Conservation (phyloP, 306 rosid species). For the Trichosanthes truncata region DNA sequence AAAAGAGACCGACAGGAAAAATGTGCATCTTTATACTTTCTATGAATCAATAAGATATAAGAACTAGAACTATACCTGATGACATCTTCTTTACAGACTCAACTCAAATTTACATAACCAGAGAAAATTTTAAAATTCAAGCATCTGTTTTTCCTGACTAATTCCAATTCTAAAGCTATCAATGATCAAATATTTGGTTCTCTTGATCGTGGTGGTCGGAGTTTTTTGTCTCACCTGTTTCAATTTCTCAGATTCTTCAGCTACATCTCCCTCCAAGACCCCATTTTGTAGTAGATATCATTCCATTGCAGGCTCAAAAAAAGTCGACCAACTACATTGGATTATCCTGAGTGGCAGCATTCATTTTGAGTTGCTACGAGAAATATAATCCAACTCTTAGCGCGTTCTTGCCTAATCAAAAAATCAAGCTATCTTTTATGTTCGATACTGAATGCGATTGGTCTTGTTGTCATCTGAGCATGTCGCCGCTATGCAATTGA, state of each 20-base stretch:
- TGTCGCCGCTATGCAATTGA: constrained; percentile 47
- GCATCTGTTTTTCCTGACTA: not conserved
- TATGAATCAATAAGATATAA: not conserved
- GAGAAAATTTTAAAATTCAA: not conserved
- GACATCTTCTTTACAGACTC: not conserved
- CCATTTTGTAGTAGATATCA: not conserved
- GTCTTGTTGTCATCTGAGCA: constrained; percentile 63
- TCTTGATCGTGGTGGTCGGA: not conserved
- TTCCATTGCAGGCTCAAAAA: not conserved
- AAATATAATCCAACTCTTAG: not conserved
- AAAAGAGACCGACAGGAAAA: not conserved
- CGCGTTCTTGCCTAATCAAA: not conserved
- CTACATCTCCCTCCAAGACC: not conserved
- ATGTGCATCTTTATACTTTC: not conserved
- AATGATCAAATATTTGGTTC: not conserved
- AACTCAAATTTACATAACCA: not conserved
- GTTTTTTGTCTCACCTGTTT: not conserved
- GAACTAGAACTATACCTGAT: not conserved
- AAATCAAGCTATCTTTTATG: not conserved
- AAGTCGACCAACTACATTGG: not conserved
- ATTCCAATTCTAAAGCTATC: not conserved
- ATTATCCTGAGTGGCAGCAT: not conserved
- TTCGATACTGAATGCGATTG: not conserved
- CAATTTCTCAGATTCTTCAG: not conserved
- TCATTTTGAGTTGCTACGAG: not conserved